Base-by-base conservation (phyloP, 1,284 basidiomycete species). In the Marasmius oreades region DNA sequence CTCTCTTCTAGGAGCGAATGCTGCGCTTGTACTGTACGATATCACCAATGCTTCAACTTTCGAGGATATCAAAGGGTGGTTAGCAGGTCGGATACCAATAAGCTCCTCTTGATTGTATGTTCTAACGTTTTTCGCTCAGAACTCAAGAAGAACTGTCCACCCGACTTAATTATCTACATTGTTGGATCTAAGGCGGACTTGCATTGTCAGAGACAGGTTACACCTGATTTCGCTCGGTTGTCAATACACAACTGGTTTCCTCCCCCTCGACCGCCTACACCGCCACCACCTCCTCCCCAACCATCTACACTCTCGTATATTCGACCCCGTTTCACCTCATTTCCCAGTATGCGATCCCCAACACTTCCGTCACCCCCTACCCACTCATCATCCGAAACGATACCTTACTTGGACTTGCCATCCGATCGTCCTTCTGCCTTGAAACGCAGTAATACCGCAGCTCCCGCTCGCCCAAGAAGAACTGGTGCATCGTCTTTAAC, bases 21-120 rank as follows among this genome's bases (percentile, higher is more conserved):
- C 96, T 56, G 96, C 97, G 24, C 85, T 99, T 53, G 82, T 98
- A 60, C 85, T 98, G 64, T 99, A 99, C 76, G 96, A 99, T 79
- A 95, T 99, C 65, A 99, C 97, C 66, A 93, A 92, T 73, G 79
- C 84, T 63, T 78, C 88, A 57, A 92, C 91, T 50, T 96, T 98
- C 75, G 84, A 93, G 59, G 95, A 97, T 70, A 85, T 98, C 60
- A 83, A 89, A 60, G 90, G 90, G 53, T 98, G 96, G 95, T 81
- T 98, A 56, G 91, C 95, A 76, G 94, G 92, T 86, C 59, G 57
- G 65, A 28, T 11, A 39, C 22, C 44, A 56, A 44, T 39, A 31
- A 62, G 44, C 61, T 54, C 58, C 59, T 58, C 52, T n/a, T 44
- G 42, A n/a, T 34, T 39, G 20, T 23, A 51, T 57, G 51, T 55